These are phyloP conservation scores for Penicillium sp. DNA, from an alignment of 2,329 filamentous ascomycete species.

Conservation along the genomic window DNA sequence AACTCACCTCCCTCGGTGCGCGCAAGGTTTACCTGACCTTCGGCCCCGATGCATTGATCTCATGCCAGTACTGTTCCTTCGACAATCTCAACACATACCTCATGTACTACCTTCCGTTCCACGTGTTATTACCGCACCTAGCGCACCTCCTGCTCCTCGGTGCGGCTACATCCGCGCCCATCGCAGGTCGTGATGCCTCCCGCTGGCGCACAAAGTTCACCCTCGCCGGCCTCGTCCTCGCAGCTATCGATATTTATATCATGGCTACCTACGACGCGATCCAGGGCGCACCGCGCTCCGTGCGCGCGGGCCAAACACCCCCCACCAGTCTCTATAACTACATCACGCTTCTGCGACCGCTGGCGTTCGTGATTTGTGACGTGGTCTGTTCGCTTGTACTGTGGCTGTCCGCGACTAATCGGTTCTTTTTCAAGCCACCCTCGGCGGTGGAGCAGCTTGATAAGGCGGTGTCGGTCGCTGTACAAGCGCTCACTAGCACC, in stretches of 20 bases:
- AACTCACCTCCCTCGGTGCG: slow-evolving; percentile 69
- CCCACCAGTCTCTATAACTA: slow-evolving; percentile 36
- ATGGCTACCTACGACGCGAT: slow-evolving; percentile 62
- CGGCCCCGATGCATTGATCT: slow-evolving; percentile 69
- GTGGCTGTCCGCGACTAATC: slow-evolving; percentile 76
- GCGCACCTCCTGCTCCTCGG: slow-evolving; percentile 72
- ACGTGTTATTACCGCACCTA: slow-evolving; percentile 73
- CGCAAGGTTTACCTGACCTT: slow-evolving; percentile 79
- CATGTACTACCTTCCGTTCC: slow-evolving; percentile 71
- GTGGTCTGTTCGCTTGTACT: slow-evolving; percentile 62
- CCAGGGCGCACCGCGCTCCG: slow-evolving; percentile 57
- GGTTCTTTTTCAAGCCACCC: slow-evolving; percentile 67
- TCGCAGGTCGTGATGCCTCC: slow-evolving; percentile 63
- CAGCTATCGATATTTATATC: slow-evolving; percentile 64
- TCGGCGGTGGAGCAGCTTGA: slow-evolving; percentile 67
- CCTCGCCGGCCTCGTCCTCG: slow-evolving; percentile 59
- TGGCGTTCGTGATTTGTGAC: slow-evolving; percentile 66
- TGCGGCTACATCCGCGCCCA: slow-evolving; percentile 66
- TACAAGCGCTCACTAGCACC: slow-evolving; percentile 57
- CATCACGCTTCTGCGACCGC: slow-evolving; percentile 60
- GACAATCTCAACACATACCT: slow-evolving; percentile 71
- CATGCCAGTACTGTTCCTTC: slow-evolving; percentile 79
- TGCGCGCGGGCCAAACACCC: slow-evolving; percentile 63
- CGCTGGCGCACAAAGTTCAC: slow-evolving; percentile 72
- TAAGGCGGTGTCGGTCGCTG: slow-evolving; percentile 44